Conservation (phyloP, 306 rosid genomes). For the Castanopsis chinensis region DNA sequence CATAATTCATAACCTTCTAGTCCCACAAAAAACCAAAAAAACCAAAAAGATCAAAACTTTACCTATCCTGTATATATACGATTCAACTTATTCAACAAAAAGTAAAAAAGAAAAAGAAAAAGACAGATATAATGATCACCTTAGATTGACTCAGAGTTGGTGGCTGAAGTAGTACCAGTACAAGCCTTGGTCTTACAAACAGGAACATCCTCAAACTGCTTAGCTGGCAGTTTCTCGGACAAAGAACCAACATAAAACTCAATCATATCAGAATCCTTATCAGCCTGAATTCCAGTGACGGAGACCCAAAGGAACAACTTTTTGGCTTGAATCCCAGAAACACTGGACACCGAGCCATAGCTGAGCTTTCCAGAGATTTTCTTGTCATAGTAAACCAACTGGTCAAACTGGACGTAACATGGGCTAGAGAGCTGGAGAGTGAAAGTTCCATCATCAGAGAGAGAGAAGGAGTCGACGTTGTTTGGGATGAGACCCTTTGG, state of each 20-base stretch:
- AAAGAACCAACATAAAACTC: conserved; percentile 58
- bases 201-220: conserved; percentile 48
- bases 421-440: conserved; percentile 40
- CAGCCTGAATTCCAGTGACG: conserved; percentile 52
- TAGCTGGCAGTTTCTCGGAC: conserved; percentile 51
- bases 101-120: no score
- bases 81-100: neutral
- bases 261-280: conserved; percentile 30
- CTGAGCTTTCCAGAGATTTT: conserved; percentile 48
- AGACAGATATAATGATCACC: neutral
- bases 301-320: conserved; percentile 58
- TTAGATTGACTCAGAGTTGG: conserved; percentile 20
- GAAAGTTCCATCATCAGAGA: conserved; percentile 52
- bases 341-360: conserved; percentile 46
- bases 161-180: neutral
- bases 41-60: neutral
- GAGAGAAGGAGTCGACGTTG: conserved; percentile 58
- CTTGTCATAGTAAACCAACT: conserved; percentile 51
- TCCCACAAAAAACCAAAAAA: neutral
- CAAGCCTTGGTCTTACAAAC: conserved; percentile 33
- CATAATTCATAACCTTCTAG: no score
- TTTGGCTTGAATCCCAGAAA: conserved; percentile 71
- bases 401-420: conserved; percentile 57
- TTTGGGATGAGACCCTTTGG: conserved; percentile 74
- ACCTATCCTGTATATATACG: neutral